Evolutionary conservation across 306 rosid species (phyloP).

Genomic region (Citrullus colocynthis): DNA sequence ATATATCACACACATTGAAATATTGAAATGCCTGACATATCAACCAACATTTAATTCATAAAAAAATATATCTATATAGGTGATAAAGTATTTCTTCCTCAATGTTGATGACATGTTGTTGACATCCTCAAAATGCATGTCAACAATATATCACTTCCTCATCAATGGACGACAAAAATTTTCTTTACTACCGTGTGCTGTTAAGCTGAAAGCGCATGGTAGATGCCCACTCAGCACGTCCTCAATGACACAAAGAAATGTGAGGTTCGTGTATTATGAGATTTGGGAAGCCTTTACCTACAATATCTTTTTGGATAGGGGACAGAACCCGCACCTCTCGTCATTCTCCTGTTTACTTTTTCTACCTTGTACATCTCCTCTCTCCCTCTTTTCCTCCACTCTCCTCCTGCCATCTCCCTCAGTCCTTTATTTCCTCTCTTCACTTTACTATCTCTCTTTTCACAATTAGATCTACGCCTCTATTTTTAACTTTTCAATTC

Average conservation of each 20-base stretch:
- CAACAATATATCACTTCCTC: background rate
- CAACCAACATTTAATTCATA: background rate
- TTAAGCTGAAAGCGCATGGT: background rate
- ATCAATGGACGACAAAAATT: background rate
- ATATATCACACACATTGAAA: background rate
- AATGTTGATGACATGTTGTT: background rate
- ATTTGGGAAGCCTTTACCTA: background rate
- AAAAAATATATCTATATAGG: background rate
- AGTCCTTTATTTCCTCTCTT: background rate
- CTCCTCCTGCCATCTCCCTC: background rate
- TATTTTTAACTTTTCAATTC: background rate
- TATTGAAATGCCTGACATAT: background rate
- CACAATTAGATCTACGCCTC: background rate
- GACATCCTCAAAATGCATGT: background rate
- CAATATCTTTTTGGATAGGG: background rate
- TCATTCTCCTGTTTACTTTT: background rate
- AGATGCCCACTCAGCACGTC: background rate
- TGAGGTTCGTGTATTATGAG: background rate
- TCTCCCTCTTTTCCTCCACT: background rate
- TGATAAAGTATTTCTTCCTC: background rate
- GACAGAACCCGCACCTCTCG: background rate
- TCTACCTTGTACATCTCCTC: background rate
- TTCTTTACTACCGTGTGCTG: background rate
- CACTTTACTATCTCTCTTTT: background rate
- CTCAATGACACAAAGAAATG: background rate